Conservation (phyloP, 345 rosid genomes). For the Rhodamnia argentea region DNA sequence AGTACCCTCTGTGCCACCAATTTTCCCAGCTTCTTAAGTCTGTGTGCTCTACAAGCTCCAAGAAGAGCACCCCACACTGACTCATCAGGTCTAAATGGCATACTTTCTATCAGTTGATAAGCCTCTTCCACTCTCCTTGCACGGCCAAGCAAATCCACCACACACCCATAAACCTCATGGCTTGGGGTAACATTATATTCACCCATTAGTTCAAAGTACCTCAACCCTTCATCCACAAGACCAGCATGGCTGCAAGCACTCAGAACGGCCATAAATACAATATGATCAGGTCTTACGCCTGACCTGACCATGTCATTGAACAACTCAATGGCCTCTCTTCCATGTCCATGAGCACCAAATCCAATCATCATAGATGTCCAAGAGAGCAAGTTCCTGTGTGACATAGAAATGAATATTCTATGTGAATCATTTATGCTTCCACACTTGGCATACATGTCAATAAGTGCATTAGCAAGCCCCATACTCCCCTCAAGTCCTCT, state of each 20-base stretch:
- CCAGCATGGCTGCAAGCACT: conserved; percentile 91
- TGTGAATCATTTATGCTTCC: conserved; percentile 51
- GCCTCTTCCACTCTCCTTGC: conserved; percentile 86
- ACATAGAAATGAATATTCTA: conserved; percentile 42
- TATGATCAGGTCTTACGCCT: conserved; percentile 61
- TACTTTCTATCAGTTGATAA: conserved; percentile 47
- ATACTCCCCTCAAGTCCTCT: conserved; percentile 46
- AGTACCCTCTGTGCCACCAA: conserved; percentile 55
- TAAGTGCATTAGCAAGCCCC: conserved; percentile 59
- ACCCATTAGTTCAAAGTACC: conserved; percentile 50
- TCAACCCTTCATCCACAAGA: conserved; percentile 69
- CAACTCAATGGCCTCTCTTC: conserved; percentile 52
- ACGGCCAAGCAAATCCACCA: conserved; percentile 80
- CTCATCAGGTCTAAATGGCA: conserved; percentile 72
- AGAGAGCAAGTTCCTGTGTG: conserved; percentile 46
- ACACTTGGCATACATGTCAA: conserved; percentile 92
- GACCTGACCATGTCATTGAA: conserved; percentile 74
- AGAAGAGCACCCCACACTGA: conserved; percentile 83
- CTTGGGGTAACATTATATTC: conserved; percentile 39
- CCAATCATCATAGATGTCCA: conserved; percentile 99
- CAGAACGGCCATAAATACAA: conserved; percentile 80
- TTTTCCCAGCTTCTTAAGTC: conserved; percentile 38
- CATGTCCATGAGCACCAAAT: conserved; percentile 75
- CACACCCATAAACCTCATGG: conserved; percentile 69
- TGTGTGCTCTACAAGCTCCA: conserved; percentile 71